These are phyloP conservation scores for Diaporthe vaccinii DNA, from an alignment of 2,329 filamentous ascomycete species.

Conservation along the genomic window DNA sequence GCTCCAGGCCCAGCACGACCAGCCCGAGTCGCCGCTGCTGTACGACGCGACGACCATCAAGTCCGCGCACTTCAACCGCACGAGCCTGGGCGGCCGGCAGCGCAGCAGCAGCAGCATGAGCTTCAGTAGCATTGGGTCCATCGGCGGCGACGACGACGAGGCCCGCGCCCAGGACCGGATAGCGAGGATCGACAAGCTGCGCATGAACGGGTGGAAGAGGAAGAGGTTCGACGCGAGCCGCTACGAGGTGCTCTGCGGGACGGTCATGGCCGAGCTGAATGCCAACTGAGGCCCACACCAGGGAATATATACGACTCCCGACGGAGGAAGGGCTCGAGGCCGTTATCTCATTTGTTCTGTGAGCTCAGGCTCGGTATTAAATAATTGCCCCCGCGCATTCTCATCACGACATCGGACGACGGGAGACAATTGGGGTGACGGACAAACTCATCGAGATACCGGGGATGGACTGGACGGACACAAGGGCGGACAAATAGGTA, in stretches of 20 bases:
- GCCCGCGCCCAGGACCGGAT: conserved; percentile 59
- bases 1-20: conserved; percentile 5
- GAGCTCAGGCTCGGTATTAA: background rate
- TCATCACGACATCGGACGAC: conserved; percentile 22
- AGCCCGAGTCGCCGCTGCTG: conserved; percentile 27
- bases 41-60: conserved; percentile 19
- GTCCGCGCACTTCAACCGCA: conserved; percentile 20
- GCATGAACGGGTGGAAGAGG: conserved; percentile 67
- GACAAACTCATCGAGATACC: background rate
- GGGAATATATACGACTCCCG: background rate
- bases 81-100: conserved; percentile 37
- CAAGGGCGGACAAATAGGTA: background rate
- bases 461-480: background rate
- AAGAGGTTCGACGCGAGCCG: conserved; percentile 66
- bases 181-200: conserved; percentile 67
- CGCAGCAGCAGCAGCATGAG: conserved; percentile 38
- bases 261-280: conserved; percentile 64
- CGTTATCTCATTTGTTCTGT: background rate
- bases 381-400: conserved; percentile 1
- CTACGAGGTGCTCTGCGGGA: conserved; percentile 67
- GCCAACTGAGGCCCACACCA: conserved; percentile 39
- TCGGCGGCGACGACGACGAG: conserved; percentile 47
- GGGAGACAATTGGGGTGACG: background rate
- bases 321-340: background rate
- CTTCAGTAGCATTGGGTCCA: conserved; percentile 45